phyloP scores from a whole-genome alignment of 768 basidiomycete genomes.

The Mycena rebaudengoi region DNA sequence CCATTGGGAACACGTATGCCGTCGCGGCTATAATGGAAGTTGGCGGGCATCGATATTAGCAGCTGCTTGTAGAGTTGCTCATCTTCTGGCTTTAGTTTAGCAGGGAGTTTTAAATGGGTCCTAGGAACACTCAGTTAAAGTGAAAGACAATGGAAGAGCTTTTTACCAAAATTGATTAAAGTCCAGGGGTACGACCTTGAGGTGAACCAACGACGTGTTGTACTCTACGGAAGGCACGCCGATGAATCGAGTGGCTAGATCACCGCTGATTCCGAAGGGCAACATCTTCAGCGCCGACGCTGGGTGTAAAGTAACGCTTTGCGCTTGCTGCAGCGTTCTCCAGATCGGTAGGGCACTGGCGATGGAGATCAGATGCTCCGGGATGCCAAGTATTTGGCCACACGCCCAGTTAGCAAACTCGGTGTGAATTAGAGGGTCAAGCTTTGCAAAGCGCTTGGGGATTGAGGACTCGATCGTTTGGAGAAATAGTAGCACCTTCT shows the following conservation, averaged over 20 bases:
- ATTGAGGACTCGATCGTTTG: slow-evolving; percentile 7
- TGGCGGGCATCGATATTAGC: slow-evolving; percentile 9
- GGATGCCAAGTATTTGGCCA: slow-evolving; percentile 16
- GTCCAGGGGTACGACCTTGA: slow-evolving; percentile 14
- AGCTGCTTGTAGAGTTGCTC: slow-evolving; percentile 22
- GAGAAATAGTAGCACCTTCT: slow-evolving; percentile 29
- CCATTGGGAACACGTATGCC: slow-evolving; percentile 43
- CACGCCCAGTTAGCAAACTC: slow-evolving; percentile 45
- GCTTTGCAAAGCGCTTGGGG: slow-evolving; percentile 26
- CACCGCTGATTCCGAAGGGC: slow-evolving; percentile 23
- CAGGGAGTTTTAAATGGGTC: slow-evolving; percentile 21
- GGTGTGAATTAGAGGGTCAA: slow-evolving; percentile 25
- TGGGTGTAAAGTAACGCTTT: slow-evolving; percentile 1
- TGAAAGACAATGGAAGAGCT: too few relatives aligned
- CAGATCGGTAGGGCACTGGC: slow-evolving; percentile 46
- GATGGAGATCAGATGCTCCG: slow-evolving; percentile 20
- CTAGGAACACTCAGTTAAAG: background rate
- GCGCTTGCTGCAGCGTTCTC: slow-evolving; percentile 29
- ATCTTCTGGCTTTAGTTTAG: slow-evolving; percentile 9
- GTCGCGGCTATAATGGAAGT: slow-evolving; percentile 8
- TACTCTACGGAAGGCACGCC: slow-evolving; percentile 13
- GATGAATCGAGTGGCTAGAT: slow-evolving; percentile 10
- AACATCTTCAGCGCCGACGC: slow-evolving; percentile 33
- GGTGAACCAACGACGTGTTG: slow-evolving; percentile 8
- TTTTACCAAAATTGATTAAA: slow-evolving; percentile 24